phyloP scores from a whole-genome alignment of 306 rosid species.

The Dalbergia cochinchinensis region DNA sequence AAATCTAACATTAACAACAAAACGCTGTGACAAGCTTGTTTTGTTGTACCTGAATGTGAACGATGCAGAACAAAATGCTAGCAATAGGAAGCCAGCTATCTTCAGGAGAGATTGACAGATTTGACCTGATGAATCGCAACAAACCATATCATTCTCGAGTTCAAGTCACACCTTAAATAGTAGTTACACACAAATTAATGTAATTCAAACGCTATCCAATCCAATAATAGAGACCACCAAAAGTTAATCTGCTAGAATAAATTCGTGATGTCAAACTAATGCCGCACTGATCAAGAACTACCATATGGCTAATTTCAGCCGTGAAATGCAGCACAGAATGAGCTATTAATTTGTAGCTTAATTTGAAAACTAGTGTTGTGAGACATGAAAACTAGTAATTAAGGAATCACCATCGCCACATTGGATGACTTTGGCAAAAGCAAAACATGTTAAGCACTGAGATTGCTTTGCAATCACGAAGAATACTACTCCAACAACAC shows the following conservation, averaged over 20 bases:
- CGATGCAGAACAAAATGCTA: slow-evolving; percentile 82
- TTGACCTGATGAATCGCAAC: slow-evolving; percentile 64
- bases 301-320: background rate
- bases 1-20: background rate
- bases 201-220: background rate
- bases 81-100: slow-evolving; percentile 97
- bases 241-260: background rate
- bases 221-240: background rate
- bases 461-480: background rate
- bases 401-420: background rate
- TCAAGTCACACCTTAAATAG: background rate
- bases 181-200: background rate
- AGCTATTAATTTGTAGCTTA: background rate
- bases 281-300: background rate
- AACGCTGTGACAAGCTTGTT: background rate
- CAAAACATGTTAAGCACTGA: background rate
- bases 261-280: background rate
- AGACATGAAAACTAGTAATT: background rate
- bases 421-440: background rate
- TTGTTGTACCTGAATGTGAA: slow-evolving; percentile 85
- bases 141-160: slow-evolving; percentile 24
- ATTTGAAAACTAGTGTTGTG: background rate
- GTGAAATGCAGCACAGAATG: background rate
- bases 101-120: slow-evolving; percentile 81
- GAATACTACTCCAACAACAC: background rate